These are phyloP conservation scores for Calonectria pseudoturangicola DNA, from an alignment of 2,329 filamentous ascomycete genomes.

Conservation along the genomic window DNA sequence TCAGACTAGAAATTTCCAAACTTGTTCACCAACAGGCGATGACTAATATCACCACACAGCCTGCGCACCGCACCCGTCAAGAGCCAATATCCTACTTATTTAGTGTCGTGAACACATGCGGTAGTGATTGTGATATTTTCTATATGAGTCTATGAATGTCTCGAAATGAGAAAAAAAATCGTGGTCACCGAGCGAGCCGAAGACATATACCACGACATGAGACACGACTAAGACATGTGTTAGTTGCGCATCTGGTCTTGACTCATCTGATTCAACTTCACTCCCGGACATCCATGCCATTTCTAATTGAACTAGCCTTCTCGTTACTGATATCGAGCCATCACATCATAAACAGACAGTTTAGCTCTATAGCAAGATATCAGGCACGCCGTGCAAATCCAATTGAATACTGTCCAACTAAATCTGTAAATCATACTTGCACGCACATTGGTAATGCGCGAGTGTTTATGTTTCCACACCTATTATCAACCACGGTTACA, in stretches of 20 bases:
- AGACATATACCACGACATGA: neutral
- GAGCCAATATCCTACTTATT: constrained; percentile 9
- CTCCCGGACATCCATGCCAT: neutral
- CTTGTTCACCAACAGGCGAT: constrained; percentile 31
- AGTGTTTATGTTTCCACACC: neutral
- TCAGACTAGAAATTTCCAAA: constrained; percentile 53
- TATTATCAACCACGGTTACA: neutral
- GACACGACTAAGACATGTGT: constrained; percentile 18
- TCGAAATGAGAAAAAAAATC: neutral
- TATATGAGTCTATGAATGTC: neutral
- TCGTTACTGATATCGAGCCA: neutral
- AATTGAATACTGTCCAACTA: neutral
- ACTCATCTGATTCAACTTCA: neutral
- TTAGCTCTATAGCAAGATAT: neutral
- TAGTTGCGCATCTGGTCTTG: neutral
- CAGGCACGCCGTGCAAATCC: neutral
- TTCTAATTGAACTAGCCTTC: neutral
- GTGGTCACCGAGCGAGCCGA: constrained; percentile 8
- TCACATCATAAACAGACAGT: neutral
- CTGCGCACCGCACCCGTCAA: neutral
- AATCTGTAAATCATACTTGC: neutral
- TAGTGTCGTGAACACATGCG: neutral
- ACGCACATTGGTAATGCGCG: neutral
- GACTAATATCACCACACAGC: constrained; percentile 46
- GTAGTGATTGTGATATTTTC: neutral